A percentile compares a stretch with the other conserved stretches of the same genome.
These are phyloP conservation scores for Yarrowia sp. DNA, from an alignment of 805 yeast genomes.

Conservation along the genomic window DNA sequence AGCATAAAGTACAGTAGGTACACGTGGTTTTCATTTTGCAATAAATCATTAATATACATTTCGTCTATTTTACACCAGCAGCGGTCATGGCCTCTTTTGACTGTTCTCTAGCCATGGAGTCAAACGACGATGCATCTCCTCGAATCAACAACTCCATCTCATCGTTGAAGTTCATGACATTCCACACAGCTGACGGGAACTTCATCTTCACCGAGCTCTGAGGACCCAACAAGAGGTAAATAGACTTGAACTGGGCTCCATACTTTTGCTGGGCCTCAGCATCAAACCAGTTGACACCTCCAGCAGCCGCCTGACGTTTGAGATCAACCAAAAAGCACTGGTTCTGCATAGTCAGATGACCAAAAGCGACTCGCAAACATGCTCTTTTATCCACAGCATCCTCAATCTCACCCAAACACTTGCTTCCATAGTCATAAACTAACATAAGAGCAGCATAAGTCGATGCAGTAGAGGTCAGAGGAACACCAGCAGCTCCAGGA, in stretches of 20 bases:
- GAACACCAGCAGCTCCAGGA: slow-evolving; percentile 5
- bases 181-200: slow-evolving; percentile 12
- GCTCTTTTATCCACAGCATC: slow-evolving; percentile 10
- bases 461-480: not conserved
- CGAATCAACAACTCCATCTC: slow-evolving; percentile 14
- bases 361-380: not conserved
- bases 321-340: slow-evolving; percentile 17
- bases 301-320: slow-evolving; percentile 7
- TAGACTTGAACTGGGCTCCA: slow-evolving; percentile 15
- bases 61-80: not conserved
- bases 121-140: not conserved
- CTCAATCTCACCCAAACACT: slow-evolving; percentile 11
- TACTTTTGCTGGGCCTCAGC: slow-evolving; percentile 18
- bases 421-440: slow-evolving; percentile 17
- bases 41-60: not conserved
- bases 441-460: slow-evolving; percentile 16
- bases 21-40: not conserved
- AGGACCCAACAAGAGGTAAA: slow-evolving; percentile 9
- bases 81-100: not conserved
- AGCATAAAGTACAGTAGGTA: not conserved
- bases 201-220: slow-evolving; percentile 19
- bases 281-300: slow-evolving; percentile 23
- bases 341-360: slow-evolving; percentile 18
- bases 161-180: slow-evolving; percentile 25
- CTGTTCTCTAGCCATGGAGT: not conserved